Evolutionary conservation across 371 early-diverging fungal genomes (phyloP).

Genomic region (Funneliformis caledonium): DNA sequence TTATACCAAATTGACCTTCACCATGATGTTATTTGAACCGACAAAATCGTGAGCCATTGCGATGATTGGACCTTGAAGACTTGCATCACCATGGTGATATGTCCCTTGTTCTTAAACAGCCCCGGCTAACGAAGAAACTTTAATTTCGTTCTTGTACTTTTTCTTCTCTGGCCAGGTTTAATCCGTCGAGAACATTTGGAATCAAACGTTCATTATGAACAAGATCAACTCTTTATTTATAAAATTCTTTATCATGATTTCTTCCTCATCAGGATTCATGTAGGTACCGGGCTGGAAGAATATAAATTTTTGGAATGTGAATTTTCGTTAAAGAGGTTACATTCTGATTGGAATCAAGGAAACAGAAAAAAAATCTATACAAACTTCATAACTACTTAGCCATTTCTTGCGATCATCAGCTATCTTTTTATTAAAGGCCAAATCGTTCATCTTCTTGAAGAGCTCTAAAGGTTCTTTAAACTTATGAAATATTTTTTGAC

Average conservation of each 20-base stretch:
- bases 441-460: conserved; percentile 81
- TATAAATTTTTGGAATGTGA: neutral
- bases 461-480: conserved; percentile 78
- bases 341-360: neutral
- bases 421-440: conserved; percentile 99
- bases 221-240: conserved; percentile 98
- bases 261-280: conserved; percentile 84
- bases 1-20: conserved; percentile 97
- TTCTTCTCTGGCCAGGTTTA: conserved; percentile 99
- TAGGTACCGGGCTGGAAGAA: conserved; percentile 82
- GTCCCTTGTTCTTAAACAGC: conserved; percentile 94
- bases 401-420: conserved; percentile 97
- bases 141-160: conserved; percentile 87
- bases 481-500: conserved; percentile 89
- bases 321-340: neutral
- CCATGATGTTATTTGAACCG: conserved; percentile 98
- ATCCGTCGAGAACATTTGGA: conserved; percentile 96
- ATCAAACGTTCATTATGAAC: conserved; percentile 98
- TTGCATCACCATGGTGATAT: conserved; percentile 99
- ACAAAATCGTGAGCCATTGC: conserved; percentile 98
- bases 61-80: conserved; percentile 90
- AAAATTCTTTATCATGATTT: conserved; percentile 93
- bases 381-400: conserved; percentile 65
- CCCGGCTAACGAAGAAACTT: conserved; percentile 96
- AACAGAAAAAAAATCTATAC: neutral